Conservation (phyloP, 1,139 yeast species). For the Hansenula lynferdii region DNA sequence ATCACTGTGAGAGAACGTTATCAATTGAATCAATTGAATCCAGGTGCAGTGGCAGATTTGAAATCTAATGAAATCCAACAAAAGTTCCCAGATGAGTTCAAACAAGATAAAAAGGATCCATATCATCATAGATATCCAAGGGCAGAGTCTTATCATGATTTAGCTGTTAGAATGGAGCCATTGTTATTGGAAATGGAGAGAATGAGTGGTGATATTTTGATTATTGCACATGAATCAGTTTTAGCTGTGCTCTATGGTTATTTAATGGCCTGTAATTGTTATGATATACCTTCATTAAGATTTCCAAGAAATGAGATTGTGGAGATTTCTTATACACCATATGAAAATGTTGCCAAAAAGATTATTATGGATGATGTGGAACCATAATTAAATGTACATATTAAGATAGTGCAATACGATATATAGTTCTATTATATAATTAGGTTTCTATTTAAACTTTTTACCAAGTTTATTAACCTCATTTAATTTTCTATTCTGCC, state of each 20-base stretch:
- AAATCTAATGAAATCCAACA: constrained; percentile 51
- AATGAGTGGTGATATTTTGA: constrained; percentile 79
- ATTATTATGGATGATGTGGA: constrained; percentile 34
- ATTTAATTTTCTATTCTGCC: constrained; percentile 21
- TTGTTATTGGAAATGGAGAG: constrained; percentile 90
- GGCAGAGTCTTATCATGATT: constrained; percentile 92
- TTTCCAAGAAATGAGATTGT: constrained; percentile 82
- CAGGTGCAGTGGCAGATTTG: constrained; percentile 81
- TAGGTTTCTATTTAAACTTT: constrained; percentile 1
- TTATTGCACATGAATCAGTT: constrained; percentile 91
- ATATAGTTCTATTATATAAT: too few relatives aligned
- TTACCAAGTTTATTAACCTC: constrained; percentile 6
- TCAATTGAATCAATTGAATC: constrained; percentile 82
- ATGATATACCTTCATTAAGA: constrained; percentile 73
- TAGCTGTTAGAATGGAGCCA: constrained; percentile 93
- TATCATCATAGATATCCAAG: constrained; percentile 91
- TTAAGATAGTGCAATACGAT: background rate
- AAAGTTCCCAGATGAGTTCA: constrained; percentile 66
- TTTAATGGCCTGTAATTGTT: constrained; percentile 85
- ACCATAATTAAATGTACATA: background rate
- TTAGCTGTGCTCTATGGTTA: constrained; percentile 88
- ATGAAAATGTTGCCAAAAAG: constrained; percentile 66
- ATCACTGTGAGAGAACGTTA: constrained; percentile 69
- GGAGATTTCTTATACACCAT: constrained; percentile 85
- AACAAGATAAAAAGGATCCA: constrained; percentile 66